phyloP scores from a whole-genome alignment of 1,139 yeast species.

The Lodderomyces elongisporus region DNA sequence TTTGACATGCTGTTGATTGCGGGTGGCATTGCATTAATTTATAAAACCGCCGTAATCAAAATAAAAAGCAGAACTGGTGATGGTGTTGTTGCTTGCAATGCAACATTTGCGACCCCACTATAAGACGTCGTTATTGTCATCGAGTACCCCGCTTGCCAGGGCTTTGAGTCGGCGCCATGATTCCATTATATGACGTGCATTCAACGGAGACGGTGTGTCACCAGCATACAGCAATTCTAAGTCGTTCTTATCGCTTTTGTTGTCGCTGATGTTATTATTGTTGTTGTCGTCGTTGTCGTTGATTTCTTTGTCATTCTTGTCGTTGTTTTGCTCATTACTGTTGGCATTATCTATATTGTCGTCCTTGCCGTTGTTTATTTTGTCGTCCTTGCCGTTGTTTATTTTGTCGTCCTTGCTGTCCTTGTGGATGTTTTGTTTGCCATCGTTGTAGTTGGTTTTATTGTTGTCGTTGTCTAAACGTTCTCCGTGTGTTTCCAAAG shows the following conservation, averaged over 20 bases:
- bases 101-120: too few relatives aligned
- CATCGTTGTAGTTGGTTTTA: too few relatives aligned
- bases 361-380: neutral
- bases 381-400: neutral
- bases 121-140: too few relatives aligned
- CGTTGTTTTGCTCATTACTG: slow-evolving; percentile 13
- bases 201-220: neutral
- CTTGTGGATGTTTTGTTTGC: neutral
- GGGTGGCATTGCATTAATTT: too few relatives aligned
- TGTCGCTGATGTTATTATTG: neutral
- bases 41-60: too few relatives aligned
- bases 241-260: neutral
- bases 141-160: neutral
- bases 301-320: neutral
- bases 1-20: too few relatives aligned
- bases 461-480: neutral
- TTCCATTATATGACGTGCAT: neutral
- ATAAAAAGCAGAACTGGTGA: too few relatives aligned
- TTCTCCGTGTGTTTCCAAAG: too few relatives aligned
- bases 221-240: neutral
- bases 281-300: neutral
- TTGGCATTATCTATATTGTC: neutral
- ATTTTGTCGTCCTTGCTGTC: neutral
- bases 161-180: neutral
- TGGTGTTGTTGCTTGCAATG: too few relatives aligned